Percentiles rank a stretch among this genome's conserved stretches.
These are phyloP conservation scores for Leptographium radiaticola DNA, from an alignment of 2,329 filamentous ascomycete species.

Conservation along the genomic window DNA sequence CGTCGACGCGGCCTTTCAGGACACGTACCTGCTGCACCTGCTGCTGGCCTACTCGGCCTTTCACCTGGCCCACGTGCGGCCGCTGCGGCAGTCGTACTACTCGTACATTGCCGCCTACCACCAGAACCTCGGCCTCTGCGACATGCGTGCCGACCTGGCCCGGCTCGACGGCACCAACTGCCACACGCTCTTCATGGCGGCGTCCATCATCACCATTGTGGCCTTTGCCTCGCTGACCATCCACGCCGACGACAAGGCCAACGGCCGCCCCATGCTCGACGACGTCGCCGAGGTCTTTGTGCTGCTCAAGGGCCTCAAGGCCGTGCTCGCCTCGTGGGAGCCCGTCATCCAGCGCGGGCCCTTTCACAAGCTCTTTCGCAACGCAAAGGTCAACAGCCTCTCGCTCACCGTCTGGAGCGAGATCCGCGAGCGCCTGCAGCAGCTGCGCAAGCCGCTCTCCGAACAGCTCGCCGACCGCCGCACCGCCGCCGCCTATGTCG, in stretches of 20 bases:
- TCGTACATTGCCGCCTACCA: conserved; percentile 15
- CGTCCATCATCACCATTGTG: conserved; percentile 19
- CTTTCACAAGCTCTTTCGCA: conserved; percentile 13
- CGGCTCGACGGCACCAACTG: conserved; percentile 17
- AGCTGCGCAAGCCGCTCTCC: too few relatives aligned
- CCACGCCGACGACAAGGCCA: conserved; percentile 3
- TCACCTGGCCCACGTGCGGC: conserved; percentile 18
- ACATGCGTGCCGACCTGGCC: conserved; percentile 14
- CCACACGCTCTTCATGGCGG: conserved; percentile 20
- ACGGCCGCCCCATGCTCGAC: conserved; percentile 13
- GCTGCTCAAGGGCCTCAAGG: conserved; percentile 18
- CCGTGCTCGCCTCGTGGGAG: conserved; percentile 16
- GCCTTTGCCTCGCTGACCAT: conserved; percentile 17
- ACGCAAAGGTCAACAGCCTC: neutral
- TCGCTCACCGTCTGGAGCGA: too few relatives aligned
- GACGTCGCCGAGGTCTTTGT: conserved; percentile 21
- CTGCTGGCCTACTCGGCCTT: conserved; percentile 23
- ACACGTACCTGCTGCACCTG: conserved; percentile 22
- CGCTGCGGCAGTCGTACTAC: conserved; percentile 13
- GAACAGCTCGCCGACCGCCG: neutral
- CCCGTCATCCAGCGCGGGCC: conserved; percentile 11
- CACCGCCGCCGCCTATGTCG: neutral
- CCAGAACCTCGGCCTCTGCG: conserved; percentile 18
- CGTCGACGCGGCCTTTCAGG: conserved; percentile 13
- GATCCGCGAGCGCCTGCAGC: too few relatives aligned